These are phyloP conservation scores for Penicillium mononematosum DNA, from an alignment of 495 filamentous ascomycete species.

Conservation along the genomic window DNA sequence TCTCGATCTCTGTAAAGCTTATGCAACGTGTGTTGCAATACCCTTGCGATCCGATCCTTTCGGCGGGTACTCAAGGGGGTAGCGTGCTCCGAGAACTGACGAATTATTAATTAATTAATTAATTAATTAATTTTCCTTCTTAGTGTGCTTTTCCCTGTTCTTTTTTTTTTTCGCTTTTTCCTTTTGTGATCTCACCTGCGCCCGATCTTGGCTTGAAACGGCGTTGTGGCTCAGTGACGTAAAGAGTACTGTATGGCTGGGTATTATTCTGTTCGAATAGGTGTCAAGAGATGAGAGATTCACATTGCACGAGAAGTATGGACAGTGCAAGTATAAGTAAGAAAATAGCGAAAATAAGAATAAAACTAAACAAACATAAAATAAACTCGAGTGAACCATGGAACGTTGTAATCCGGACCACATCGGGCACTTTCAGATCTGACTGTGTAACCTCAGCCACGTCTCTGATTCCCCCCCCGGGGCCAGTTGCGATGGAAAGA, in stretches of 20 bases:
- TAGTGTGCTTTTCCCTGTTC: conserved; percentile 5
- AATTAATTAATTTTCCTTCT: neutral
- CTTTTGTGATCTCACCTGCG: conserved; percentile 9
- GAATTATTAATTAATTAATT: neutral
- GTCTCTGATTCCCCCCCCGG: conserved; percentile 2
- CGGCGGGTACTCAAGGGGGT: conserved; percentile 19
- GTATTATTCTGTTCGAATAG: too few relatives aligned
- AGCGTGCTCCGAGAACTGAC: conserved; percentile 15
- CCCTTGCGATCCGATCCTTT: conserved; percentile 15
- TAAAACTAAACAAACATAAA: neutral
- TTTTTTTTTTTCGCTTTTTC: conserved; percentile 8
- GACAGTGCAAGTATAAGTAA: too few relatives aligned
- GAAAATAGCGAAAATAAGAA: too few relatives aligned
- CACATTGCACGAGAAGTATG: too few relatives aligned
- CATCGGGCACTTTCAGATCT: conserved; percentile 14
- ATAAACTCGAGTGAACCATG: conserved; percentile 10
- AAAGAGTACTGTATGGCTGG: neutral
- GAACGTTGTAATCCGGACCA: conserved; percentile 6
- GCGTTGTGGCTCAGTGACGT: conserved; percentile 7
- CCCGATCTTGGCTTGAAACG: conserved; percentile 12
- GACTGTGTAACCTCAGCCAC: conserved; percentile 11
- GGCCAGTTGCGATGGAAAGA: conserved; percentile 3
- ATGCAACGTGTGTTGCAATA: conserved; percentile 17
- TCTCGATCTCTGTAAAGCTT: conserved; percentile 33
- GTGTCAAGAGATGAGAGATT: too few relatives aligned